phyloP scores from a whole-genome alignment of 2,329 filamentous ascomycete species.

The Scedosporium boydii region DNA sequence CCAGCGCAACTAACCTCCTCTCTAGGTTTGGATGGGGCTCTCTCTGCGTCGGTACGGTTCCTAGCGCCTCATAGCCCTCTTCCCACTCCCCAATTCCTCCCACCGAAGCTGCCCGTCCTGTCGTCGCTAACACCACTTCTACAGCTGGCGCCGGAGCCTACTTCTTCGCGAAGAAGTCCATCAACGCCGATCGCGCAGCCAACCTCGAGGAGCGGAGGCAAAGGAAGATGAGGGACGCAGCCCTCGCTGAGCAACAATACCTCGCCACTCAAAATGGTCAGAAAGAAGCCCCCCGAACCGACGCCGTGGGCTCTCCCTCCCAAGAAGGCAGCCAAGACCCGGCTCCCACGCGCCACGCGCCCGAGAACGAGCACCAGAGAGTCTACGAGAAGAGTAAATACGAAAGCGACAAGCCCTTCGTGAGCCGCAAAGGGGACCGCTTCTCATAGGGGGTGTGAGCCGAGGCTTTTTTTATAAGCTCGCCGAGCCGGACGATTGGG shows the following conservation, averaged over 20 bases:
- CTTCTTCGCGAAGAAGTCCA: conserved; percentile 88
- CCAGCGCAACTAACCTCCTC: conserved; percentile 1
- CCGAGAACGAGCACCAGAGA: conserved; percentile 57
- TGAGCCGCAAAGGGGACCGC: conserved; percentile 74
- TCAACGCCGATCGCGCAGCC: conserved; percentile 78
- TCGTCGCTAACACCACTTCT: conserved; percentile 11
- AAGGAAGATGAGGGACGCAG: conserved; percentile 46
- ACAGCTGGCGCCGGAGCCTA: conserved; percentile 84
- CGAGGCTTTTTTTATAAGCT: neutral
- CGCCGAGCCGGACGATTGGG: neutral
- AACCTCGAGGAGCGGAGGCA: conserved; percentile 58
- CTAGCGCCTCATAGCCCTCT: neutral
- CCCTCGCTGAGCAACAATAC: conserved; percentile 7
- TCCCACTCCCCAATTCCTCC: neutral
- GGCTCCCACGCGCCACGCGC: conserved; percentile 76
- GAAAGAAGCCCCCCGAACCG: conserved; percentile 44
- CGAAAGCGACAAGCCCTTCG: conserved; percentile 67
- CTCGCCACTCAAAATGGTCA: conserved; percentile 17
- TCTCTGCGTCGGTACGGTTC: conserved; percentile 64
- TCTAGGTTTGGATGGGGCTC: conserved; percentile 83
- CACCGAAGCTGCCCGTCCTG: neutral
- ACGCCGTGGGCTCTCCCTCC: conserved; percentile 53
- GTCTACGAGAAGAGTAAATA: conserved; percentile 80
- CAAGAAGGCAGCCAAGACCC: conserved; percentile 68
- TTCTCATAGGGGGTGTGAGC: conserved; percentile 51